These are phyloP conservation scores for Lepidium sativum DNA, from an alignment of 345 rosid genomes.

Conservation along the genomic window DNA sequence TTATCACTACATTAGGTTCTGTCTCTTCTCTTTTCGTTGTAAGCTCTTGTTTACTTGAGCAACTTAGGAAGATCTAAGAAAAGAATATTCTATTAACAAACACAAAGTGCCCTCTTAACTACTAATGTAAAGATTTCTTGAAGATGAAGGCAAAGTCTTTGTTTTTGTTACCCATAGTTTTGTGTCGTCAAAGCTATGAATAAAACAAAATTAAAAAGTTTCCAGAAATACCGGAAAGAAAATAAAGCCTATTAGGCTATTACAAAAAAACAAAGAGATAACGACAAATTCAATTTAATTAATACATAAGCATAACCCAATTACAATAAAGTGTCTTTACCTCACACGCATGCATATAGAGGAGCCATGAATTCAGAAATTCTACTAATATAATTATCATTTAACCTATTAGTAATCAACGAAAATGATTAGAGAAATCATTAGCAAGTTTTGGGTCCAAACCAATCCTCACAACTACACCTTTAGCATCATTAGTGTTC, in stretches of 20 bases:
- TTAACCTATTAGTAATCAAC: not conserved
- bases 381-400: constrained; percentile 3
- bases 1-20: constrained; percentile 7
- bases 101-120: not conserved
- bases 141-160: not conserved
- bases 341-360: constrained; percentile 22
- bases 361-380: not conserved
- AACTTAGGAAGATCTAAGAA: constrained; percentile 3
- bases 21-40: constrained; percentile 8
- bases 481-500: constrained; percentile 37
- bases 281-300: constrained; percentile 14
- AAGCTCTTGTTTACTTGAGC: constrained; percentile 2
- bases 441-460: constrained; percentile 27
- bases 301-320: constrained; percentile 20
- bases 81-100: not conserved
- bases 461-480: constrained; percentile 47
- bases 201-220: not conserved
- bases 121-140: not conserved
- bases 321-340: constrained; percentile 20
- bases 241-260: not conserved
- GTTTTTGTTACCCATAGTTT: not conserved
- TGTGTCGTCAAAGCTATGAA: not conserved
- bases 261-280: constrained; percentile 5
- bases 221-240: constrained; percentile 17
- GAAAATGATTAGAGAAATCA: constrained; percentile 35